Evolutionary conservation across 2,329 filamentous ascomycete species (phyloP).

Genomic region (Penicillium sp.): DNA sequence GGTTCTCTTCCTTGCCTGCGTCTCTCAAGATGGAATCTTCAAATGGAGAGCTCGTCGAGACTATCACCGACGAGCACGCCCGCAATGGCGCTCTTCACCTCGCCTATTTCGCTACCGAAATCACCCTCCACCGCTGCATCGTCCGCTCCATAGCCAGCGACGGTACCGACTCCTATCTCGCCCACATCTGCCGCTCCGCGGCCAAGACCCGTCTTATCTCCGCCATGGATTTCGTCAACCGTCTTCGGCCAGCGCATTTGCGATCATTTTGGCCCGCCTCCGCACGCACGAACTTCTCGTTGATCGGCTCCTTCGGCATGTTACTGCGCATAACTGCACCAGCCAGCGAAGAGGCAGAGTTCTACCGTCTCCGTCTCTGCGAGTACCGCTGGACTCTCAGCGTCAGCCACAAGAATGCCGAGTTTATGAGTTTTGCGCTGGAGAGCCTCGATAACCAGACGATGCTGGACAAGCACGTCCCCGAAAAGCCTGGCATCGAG

Average conservation of each 20-base stretch:
- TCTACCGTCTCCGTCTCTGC: slow-evolving; percentile 77
- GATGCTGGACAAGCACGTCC: slow-evolving; percentile 63
- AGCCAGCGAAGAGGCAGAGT: slow-evolving; percentile 81
- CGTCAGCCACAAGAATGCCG: slow-evolving; percentile 70
- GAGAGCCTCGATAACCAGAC: slow-evolving; percentile 71
- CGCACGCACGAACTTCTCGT: slow-evolving; percentile 68
- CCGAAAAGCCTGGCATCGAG: slow-evolving; percentile 63
- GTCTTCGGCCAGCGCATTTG: slow-evolving; percentile 77
- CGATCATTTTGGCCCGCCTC: slow-evolving; percentile 73
- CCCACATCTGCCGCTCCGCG: slow-evolving; percentile 87
- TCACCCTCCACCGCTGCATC: slow-evolving; percentile 85
- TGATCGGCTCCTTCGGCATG: slow-evolving; percentile 90
- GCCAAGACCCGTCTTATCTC: slow-evolving; percentile 92
- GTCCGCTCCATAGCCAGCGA: slow-evolving; percentile 67
- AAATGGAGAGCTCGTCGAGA: slow-evolving; percentile 43
- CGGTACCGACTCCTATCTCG: slow-evolving; percentile 68
- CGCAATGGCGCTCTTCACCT: slow-evolving; percentile 72
- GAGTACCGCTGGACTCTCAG: slow-evolving; percentile 94
- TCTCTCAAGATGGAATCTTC: slow-evolving; percentile 48
- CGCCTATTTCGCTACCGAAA: slow-evolving; percentile 90
- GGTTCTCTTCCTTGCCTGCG: slow-evolving; percentile 49
- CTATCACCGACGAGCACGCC: slow-evolving; percentile 39
- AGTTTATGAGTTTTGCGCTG: slow-evolving; percentile 60
- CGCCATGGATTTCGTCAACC: slow-evolving; percentile 96
- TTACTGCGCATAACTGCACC: slow-evolving; percentile 85